A percentile compares a stretch with the other conserved stretches of the same genome.
Evolutionary conservation across 192 early-diverging fungal species (phyloP).

Genomic region (Backusella luteola): DNA sequence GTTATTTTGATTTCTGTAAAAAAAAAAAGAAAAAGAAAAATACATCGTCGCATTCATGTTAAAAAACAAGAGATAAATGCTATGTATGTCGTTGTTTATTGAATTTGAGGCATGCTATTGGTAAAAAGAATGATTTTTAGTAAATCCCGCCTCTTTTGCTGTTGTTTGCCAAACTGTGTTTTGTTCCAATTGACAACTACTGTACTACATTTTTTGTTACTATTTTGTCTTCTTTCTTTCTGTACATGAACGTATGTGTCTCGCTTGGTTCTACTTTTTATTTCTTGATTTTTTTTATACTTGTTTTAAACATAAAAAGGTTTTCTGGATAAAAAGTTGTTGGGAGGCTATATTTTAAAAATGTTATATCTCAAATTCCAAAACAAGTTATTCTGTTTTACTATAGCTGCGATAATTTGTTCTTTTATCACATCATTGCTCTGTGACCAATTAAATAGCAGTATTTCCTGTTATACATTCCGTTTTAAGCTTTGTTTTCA

Average conservation of each 20-base stretch:
- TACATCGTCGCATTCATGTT: background rate
- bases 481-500: background rate
- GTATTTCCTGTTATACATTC: background rate
- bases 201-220: background rate
- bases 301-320: background rate
- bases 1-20: background rate
- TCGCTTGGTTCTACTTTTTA: too few species aligned
- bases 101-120: background rate
- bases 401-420: background rate
- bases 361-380: background rate
- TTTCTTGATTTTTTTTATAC: background rate
- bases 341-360: background rate
- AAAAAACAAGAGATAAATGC: background rate
- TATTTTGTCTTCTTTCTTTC: background rate
- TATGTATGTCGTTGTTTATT: background rate
- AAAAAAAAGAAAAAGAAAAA: background rate
- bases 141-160: background rate
- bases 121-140: background rate
- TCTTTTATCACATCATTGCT: slow-evolving; percentile 1
- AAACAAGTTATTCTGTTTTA: background rate
- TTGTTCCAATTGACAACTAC: background rate
- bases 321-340: background rate
- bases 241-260: too few species aligned
- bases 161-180: background rate
- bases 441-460: background rate